Percentiles rank a stretch among this genome's conserved stretches.
Conservation (phyloP, 2,329 filamentous ascomycete genomes). For the Talaromyces sp. region DNA sequence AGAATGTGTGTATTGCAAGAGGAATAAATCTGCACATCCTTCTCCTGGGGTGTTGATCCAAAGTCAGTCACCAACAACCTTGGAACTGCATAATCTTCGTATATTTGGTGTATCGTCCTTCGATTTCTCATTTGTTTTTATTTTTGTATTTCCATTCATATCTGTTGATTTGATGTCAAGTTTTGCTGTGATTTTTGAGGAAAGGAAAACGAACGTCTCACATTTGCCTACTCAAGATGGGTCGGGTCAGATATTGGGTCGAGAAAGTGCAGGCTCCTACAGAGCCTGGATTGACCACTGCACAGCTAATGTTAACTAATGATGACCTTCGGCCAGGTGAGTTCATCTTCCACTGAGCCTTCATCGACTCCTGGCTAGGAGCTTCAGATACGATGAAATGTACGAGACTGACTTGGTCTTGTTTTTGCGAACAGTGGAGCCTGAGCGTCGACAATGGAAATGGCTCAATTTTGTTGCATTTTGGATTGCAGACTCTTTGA, state of each 20-base stretch:
- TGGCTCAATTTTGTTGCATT: slow-evolving; percentile 19
- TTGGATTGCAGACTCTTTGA: slow-evolving; percentile 18
- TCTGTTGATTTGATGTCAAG: too few species aligned
- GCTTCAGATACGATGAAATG: too few species aligned
- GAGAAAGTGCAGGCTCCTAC: slow-evolving; percentile 7
- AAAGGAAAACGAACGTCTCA: too few species aligned
- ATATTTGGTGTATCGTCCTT: too few species aligned
- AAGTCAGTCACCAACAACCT: too few species aligned
- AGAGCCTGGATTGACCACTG: slow-evolving; percentile 15
- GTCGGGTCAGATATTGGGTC: slow-evolving; percentile 6
- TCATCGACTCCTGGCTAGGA: not conserved
- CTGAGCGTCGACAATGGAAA: slow-evolving; percentile 13
- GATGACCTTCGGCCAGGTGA: slow-evolving; percentile 17
- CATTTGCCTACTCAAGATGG: too few species aligned
- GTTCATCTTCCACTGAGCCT: not conserved
- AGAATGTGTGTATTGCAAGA: not conserved
- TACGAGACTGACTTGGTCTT: not conserved
- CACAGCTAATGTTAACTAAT: slow-evolving; percentile 17
- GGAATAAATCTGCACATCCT: not conserved
- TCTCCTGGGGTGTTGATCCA: not conserved
- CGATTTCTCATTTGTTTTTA: too few species aligned
- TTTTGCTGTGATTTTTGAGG: too few species aligned
- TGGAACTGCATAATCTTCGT: too few species aligned
- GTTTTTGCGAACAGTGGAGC: slow-evolving; percentile 6
- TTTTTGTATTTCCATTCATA: too few species aligned